phyloP scores from a whole-genome alignment of 75 land plant species.

The Cunninghamia lanceolata region DNA sequence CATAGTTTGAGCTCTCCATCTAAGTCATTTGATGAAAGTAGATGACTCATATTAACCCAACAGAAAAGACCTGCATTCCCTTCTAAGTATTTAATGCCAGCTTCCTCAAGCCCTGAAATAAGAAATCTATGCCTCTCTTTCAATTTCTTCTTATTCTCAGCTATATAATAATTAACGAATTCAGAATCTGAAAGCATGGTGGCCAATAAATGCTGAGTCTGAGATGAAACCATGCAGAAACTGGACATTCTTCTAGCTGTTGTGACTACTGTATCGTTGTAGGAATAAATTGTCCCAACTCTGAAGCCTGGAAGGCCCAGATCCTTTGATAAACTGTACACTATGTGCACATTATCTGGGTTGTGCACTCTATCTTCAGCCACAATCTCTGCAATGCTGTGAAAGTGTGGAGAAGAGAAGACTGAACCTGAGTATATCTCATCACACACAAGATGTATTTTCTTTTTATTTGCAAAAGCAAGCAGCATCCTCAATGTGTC shows the following conservation, averaged over 20 bases:
- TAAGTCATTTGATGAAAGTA: not conserved
- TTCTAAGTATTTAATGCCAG: constrained; percentile 34
- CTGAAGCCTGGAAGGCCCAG: constrained; percentile 56
- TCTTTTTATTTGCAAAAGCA: constrained; percentile 28
- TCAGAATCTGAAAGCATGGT: too few species aligned
- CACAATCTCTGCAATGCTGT: constrained; percentile 47
- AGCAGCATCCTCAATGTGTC: constrained; percentile 22
- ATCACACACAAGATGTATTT: constrained; percentile 66
- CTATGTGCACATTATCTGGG: constrained; percentile 31
- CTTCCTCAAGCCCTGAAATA: constrained; percentile 21
- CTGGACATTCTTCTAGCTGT: too few species aligned
- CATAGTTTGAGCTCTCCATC: not conserved
- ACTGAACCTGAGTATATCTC: constrained; percentile 66
- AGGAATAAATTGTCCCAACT: constrained; percentile 50
- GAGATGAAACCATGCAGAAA: too few species aligned
- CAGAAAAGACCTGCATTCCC: too few species aligned
- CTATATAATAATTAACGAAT: too few species aligned
- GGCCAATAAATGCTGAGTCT: constrained; percentile 11
- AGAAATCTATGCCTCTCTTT: constrained; percentile 11
- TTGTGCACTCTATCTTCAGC: not conserved
- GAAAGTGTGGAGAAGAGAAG: constrained; percentile 30
- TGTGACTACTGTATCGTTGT: constrained; percentile 19
- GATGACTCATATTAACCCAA: too few species aligned
- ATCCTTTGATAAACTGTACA: constrained; percentile 61
- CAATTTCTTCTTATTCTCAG: too few species aligned